Base-by-base conservation (phyloP, 352 stramenopile species). In the Phytophthora tubulina region DNA sequence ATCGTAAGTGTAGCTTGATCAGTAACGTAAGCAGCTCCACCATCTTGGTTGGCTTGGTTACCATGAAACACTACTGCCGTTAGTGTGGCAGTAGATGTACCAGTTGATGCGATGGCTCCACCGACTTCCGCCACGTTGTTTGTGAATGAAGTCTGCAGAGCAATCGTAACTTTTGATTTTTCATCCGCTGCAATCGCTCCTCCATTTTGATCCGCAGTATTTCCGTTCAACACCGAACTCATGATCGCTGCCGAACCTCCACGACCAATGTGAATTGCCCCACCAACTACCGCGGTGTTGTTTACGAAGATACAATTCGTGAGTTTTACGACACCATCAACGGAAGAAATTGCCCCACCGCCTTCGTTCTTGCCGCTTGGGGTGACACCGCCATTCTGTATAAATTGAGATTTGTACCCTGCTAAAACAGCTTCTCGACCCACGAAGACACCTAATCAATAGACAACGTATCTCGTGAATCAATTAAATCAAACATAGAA, bases 291-390 rank as follows among this genome's bases (percentile, higher is more conserved):
- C 7, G 85, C 85, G 4, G 85, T 91, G 45, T 92, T 92, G 21
- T 80, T 78, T 27, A 58, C 46, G 7, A 92, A 70, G 4, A 33
- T 50, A 21, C 81, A 85, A 8, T 35, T 59, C 1, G 50, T 58
- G 32, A 91, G 51, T 2, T 76, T 67, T 11, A 90, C 52, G 10
- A 55, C 56, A 0, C 70, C 82, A 58, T 91, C 85, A 11, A 82
- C 57, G 6, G 66, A 49, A 11, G 78, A 72, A n/a, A 92, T 81
- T 0, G 68, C 85, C 1, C 85, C 85, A 4, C 85, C 85, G 1
- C 46, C 74, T 72, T 92, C 85, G 32, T 79, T 92, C 61, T 85
- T 92, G 1, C 85, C 85, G 6, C 79, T 87, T 0, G 62, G 44
- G 0, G 73, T 82, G 11, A 90, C 42, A 1, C 81, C 79, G 33